Evolutionary conservation across 1,139 yeast genomes (phyloP), one percentile per base, ranked within the genome.

Genomic region (Debaryomyces nepalensis): DNA sequence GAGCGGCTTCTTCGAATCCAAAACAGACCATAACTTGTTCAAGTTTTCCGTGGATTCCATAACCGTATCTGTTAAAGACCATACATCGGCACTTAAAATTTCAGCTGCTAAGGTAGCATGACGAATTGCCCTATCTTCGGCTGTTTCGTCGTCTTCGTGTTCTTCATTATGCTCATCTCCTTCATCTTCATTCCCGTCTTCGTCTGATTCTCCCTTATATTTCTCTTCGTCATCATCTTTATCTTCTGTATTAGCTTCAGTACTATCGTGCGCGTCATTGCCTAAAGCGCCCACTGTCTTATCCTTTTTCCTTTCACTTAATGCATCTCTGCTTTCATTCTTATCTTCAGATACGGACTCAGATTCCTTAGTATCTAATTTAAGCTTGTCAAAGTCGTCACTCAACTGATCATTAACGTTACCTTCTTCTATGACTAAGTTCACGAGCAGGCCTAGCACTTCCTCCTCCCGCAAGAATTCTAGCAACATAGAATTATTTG

Each of bases 31-130:
- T 42, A 93, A 69, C 55, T 77, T 81, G 47, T 80, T 79, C 49
- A 95, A 64, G 39, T 87, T 73, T 14, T 72, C 75, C 2, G 80
- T 73, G 45, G 83, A 80, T 54, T 87, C 95, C 85, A 93, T 85
- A 39, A 93, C 84, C 0, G 96, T 84, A 54, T 93, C 97, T 4
- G 97, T 87, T 27, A 95, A 74, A 4, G 96, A 87, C 97, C 97
- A 93, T 5, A 90, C 95, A 58, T 93, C 98, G 4, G 95, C 90
- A 43, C 93, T 82, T 33, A 93, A 72, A 33, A 93, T 85, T 59
- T 95, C 99, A 1, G 97, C 88, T 3, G 97, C 93, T 48, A 91
- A 78, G 41, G 90, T 86, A 4, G 97, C 95, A 55, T 89, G 76
- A 51, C 91, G 76, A 12, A 79, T 73, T 44, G 79, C 80, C 15